phyloP scores from a whole-genome alignment of 257 asterid species.

The Solanum etuberosum region DNA sequence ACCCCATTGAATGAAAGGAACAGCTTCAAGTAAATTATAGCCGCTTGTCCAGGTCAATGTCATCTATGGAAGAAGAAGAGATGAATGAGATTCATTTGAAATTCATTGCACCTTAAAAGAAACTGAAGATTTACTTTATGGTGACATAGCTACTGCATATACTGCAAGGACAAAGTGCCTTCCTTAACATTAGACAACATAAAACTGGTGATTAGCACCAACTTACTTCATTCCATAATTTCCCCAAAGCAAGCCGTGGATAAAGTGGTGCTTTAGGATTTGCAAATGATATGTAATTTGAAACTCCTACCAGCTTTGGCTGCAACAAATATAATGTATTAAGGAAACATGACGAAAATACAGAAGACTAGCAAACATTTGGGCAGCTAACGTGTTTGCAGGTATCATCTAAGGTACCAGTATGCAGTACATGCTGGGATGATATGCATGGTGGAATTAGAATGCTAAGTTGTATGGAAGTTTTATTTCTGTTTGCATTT shows the following conservation, averaged over 20 bases:
- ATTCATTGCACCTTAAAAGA: background rate
- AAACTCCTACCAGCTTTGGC: constrained; percentile 71
- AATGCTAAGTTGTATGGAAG: background rate
- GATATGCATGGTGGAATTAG: background rate
- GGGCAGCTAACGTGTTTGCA: background rate
- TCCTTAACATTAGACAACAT: background rate
- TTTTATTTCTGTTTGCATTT: background rate
- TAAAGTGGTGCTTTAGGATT: constrained; percentile 87
- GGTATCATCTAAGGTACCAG: background rate
- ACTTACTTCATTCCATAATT: constrained; percentile 89
- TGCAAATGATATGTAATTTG: constrained; percentile 64
- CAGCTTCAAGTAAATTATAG: constrained; percentile 57
- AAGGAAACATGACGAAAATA: background rate
- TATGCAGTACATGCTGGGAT: background rate
- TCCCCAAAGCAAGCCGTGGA: constrained; percentile 96
- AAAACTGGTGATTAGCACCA: background rate
- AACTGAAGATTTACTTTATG: background rate
- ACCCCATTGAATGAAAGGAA: constrained; percentile 71
- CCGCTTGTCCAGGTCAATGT: constrained; percentile 97
- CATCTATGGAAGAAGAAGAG: constrained; percentile 32
- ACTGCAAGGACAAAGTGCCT: background rate
- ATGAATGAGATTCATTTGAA: background rate
- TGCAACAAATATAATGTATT: constrained; percentile 26
- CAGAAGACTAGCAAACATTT: background rate
- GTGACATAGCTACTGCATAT: background rate